A percentile compares a stretch with the other conserved stretches of the same genome.
Evolutionary conservation across 1,284 basidiomycete species (phyloP).

Genomic region (Pascua guehoae): DNA sequence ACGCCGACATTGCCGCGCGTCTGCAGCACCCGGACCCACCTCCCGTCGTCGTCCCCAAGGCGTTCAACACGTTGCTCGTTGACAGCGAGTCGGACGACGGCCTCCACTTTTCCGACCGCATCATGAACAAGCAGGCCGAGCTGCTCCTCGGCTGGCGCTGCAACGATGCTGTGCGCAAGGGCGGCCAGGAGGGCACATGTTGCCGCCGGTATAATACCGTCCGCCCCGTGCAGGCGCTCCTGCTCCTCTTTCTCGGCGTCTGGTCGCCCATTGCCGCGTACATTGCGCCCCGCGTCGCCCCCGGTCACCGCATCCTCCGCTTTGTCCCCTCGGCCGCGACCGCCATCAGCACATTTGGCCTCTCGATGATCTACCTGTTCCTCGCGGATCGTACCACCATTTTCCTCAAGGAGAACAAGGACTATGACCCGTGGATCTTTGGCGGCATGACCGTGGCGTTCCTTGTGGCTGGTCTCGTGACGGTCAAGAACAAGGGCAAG

Average conservation of each 20-base stretch:
- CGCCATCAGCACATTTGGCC: slow-evolving; percentile 61
- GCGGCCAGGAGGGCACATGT: slow-evolving; percentile 73
- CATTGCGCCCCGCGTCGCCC: slow-evolving; percentile 23
- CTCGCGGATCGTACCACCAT: slow-evolving; percentile 74
- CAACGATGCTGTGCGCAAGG: slow-evolving; percentile 67
- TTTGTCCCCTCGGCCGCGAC: slow-evolving; percentile 50
- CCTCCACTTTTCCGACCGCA: slow-evolving; percentile 66
- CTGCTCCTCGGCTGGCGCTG: slow-evolving; percentile 76
- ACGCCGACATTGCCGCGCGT: slow-evolving; percentile 71
- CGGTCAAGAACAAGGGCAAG: slow-evolving; percentile 61
- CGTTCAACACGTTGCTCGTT: slow-evolving; percentile 73
- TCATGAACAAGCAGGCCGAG: slow-evolving; percentile 68
- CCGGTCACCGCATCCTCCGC: slow-evolving; percentile 34
- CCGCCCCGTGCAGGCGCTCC: slow-evolving; percentile 58
- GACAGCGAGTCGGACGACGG: slow-evolving; percentile 73
- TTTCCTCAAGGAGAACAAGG: slow-evolving; percentile 84
- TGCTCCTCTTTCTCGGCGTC: slow-evolving; percentile 56
- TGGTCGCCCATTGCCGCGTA: slow-evolving; percentile 60
- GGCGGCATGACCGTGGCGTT: slow-evolving; percentile 57
- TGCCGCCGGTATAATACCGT: slow-evolving; percentile 72
- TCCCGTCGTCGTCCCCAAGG: slow-evolving; percentile 63
- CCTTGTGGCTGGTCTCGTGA: slow-evolving; percentile 61
- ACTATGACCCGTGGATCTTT: slow-evolving; percentile 68
- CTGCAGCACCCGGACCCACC: slow-evolving; percentile 51
- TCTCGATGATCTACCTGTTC: slow-evolving; percentile 64